phyloP scores from a whole-genome alignment of 2,329 filamentous ascomycete species.

The Trichocomaceae sp. region DNA sequence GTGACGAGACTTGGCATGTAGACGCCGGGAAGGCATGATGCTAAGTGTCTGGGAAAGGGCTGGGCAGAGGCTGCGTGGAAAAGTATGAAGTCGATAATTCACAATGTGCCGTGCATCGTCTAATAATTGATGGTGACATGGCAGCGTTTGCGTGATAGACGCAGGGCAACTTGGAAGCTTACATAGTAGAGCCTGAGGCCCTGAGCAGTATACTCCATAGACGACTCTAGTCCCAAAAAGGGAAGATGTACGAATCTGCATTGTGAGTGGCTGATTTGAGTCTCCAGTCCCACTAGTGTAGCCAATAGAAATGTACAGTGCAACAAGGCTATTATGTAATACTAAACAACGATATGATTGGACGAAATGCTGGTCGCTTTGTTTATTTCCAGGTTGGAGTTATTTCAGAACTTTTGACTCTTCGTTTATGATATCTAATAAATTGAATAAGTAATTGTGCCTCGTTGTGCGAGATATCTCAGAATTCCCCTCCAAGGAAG shows the following conservation, averaged over 20 bases:
- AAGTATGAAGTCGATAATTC: background rate
- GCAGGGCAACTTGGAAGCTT: too few species aligned
- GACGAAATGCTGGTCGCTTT: background rate
- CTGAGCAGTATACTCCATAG: too few species aligned
- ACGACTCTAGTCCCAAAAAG: background rate
- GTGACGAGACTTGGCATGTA: slow-evolving; percentile 12
- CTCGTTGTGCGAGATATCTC: too few species aligned
- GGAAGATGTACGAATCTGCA: background rate
- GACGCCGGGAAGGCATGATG: slow-evolving; percentile 12
- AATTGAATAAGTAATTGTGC: too few species aligned
- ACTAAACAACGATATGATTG: background rate
- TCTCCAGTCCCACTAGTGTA: background rate
- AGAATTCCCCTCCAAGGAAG: too few species aligned
- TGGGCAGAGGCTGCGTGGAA: too few species aligned
- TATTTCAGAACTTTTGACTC: background rate
- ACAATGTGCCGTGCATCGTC: background rate
- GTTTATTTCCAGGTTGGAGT: background rate
- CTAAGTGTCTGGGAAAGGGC: background rate
- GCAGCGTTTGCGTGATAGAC: too few species aligned
- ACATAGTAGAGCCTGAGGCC: too few species aligned
- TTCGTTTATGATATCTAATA: background rate
- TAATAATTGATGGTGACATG: background rate
- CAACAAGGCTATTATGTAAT: background rate
- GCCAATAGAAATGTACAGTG: background rate
- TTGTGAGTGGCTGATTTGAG: background rate